Conservation (phyloP, 1,139 yeast genomes). For the Zygosaccharomyces pseudobailii region DNA sequence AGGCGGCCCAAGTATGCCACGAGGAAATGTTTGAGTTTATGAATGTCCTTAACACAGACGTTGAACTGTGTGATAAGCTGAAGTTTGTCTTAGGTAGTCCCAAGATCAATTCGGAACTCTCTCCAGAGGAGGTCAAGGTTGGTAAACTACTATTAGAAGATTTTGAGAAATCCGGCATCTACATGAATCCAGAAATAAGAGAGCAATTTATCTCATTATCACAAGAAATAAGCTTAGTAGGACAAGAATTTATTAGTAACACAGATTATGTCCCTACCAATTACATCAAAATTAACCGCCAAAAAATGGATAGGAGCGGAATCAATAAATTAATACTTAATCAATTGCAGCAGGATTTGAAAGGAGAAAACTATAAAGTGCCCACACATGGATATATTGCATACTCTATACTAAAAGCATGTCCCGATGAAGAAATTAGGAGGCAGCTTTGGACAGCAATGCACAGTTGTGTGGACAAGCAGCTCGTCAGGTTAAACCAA, state of each 20-base stretch:
- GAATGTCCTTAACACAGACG: conserved; percentile 87
- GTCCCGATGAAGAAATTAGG: conserved; percentile 56
- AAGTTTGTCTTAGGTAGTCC: conserved; percentile 48
- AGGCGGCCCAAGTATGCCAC: conserved; percentile 84
- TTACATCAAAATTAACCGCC: conserved; percentile 18
- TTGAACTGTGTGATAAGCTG: conserved; percentile 60
- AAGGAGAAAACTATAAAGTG: conserved; percentile 40
- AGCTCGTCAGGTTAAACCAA: conserved; percentile 53
- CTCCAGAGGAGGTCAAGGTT: conserved; percentile 73
- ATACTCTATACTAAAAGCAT: conserved; percentile 56
- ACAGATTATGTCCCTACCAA: conserved; percentile 21
- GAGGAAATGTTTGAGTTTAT: conserved; percentile 88
- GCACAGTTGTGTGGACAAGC: conserved; percentile 53
- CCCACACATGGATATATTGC: conserved; percentile 72
- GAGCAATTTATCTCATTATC: conserved; percentile 71
- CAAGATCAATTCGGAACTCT: conserved; percentile 39
- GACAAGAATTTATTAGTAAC: conserved; percentile 64
- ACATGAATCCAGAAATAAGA: conserved; percentile 62
- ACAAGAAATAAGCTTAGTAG: conserved; percentile 74
- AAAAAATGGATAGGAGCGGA: conserved; percentile 20
- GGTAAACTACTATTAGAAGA: conserved; percentile 79
- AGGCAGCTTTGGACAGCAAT: conserved; percentile 69
- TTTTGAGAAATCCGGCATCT: conserved; percentile 86
- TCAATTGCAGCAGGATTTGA: conserved; percentile 29
- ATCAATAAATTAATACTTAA: conserved; percentile 25